Evolutionary conservation across 257 asterid species (phyloP), one percentile per base, ranked within the genome.

Genomic region (Lithospermum erythrorhizon): DNA sequence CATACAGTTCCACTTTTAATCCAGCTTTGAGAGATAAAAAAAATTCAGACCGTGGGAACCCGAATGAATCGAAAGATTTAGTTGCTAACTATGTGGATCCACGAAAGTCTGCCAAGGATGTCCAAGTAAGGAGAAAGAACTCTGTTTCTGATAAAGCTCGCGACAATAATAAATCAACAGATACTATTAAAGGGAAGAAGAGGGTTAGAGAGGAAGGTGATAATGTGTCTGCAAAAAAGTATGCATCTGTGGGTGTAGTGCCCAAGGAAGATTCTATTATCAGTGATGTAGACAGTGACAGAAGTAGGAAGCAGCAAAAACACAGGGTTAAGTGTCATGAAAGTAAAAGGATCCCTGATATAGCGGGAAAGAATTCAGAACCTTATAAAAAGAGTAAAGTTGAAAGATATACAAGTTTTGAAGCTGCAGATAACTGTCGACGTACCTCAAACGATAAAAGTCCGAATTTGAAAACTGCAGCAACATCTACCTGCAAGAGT

Each of bases 1-100:
- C 96, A 10, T 91, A 91, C 75, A 71, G 75, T 75, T 78, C 82
- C 21, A 65, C 80, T 19, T 71, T 66, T 61, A 73, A 65, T 68
- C 68, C 71, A 32, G 56, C 63, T 65, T 53, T 58, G 47, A 77
- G 69, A 47, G 70, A 65, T 51, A 70, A 79, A 47, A 72, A 59
- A 55, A 69, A 73, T 37, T 80, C 72, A 58, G 64, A 72, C 47
- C 68, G 81, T 16, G 75, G 57, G 9, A 77, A 71, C 57, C 75
- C 70, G 56, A 73, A 57, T 61, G 83, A 72, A 54, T 67, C 65
- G 73, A 72, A 14, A 61, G 75, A 70, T 61, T 27, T 56, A 65
- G 66, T 59, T 58, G 37, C 62, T 30, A 59, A 66, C 62, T 58
- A 58, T 68, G 65, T 65, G 53, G 71, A 69, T 68, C 21, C 68